Conservation (phyloP, 2,329 filamentous ascomycete genomes). For the Colletotrichum simmondsii region DNA sequence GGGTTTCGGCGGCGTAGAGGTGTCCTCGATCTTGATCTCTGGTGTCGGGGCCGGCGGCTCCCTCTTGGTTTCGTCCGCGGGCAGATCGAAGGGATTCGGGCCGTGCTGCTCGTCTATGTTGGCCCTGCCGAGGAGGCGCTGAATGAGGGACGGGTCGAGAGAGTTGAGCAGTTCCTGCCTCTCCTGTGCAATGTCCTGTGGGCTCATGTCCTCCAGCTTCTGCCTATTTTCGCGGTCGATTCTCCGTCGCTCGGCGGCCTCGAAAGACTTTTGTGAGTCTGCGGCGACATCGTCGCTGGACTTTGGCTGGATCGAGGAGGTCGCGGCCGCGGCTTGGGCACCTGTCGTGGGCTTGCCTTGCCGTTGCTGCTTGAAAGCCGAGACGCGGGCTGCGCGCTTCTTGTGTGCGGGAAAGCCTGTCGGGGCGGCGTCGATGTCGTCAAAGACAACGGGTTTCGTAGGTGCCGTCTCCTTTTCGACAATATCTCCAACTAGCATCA, state of each 20-base stretch:
- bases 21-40: slow-evolving; percentile 49
- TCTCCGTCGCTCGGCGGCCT: slow-evolving; percentile 70
- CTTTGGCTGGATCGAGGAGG: slow-evolving; percentile 13
- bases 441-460: slow-evolving; percentile 72
- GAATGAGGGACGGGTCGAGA: slow-evolving; percentile 79
- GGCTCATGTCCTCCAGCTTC: slow-evolving; percentile 80
- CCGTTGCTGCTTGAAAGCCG: slow-evolving; percentile 82
- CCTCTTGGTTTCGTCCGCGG: slow-evolving; percentile 19
- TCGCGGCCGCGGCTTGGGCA: slow-evolving; percentile 33
- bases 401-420: slow-evolving; percentile 92
- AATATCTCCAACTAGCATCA: slow-evolving; percentile 78
- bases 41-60: slow-evolving; percentile 38
- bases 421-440: slow-evolving; percentile 64
- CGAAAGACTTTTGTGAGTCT: slow-evolving; percentile 40
- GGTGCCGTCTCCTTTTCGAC: slow-evolving; percentile 75
- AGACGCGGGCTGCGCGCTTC: slow-evolving; percentile 73
- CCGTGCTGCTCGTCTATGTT: slow-evolving; percentile 74
- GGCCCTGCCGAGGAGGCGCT: slow-evolving; percentile 80
- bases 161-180: slow-evolving; percentile 82
- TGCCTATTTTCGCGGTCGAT: slow-evolving; percentile 88
- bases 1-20: slow-evolving; percentile 37
- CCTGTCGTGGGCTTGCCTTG: slow-evolving; percentile 44
- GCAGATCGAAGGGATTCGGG: slow-evolving; percentile 55
- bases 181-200: slow-evolving; percentile 83
- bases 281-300: slow-evolving; percentile 26